A percentile compares a stretch with the other conserved stretches of the same genome.
Evolutionary conservation across 306 rosid species (phyloP).

Genomic region (Pueraria montana): DNA sequence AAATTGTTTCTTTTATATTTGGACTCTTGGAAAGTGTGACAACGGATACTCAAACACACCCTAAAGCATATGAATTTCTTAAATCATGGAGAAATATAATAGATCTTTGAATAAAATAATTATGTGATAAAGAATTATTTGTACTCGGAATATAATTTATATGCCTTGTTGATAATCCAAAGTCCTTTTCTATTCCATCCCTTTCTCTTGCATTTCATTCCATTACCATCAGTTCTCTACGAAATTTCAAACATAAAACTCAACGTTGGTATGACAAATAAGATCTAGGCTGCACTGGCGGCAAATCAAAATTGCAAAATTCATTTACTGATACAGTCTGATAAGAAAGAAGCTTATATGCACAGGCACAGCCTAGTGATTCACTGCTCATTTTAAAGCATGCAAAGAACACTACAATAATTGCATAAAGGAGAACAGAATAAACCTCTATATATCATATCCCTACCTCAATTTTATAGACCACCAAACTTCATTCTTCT

Average conservation of each 20-base stretch:
- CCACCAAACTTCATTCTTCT: conserved; percentile 24
- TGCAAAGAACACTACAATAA: conserved; percentile 28
- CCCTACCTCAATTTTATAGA: conserved; percentile 42
- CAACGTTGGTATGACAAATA: background rate
- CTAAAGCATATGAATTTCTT: background rate
- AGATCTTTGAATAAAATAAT: background rate
- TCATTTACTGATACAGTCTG: conserved; percentile 16
- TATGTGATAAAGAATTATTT: background rate
- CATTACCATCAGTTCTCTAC: background rate
- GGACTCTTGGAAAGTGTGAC: no score
- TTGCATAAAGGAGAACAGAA: conserved; percentile 35
- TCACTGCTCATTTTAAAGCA: background rate
- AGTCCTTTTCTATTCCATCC: background rate
- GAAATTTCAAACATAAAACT: background rate
- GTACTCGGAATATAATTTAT: background rate
- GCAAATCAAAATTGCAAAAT: conserved; percentile 36
- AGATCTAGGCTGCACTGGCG: conserved; percentile 4
- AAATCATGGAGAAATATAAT: background rate
- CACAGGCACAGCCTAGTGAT: conserved; percentile 26
- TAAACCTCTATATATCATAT: conserved; percentile 25
- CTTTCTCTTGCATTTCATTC: background rate
- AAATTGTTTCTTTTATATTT: no score
- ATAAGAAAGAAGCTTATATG: conserved; percentile 34
- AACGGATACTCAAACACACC: no score
- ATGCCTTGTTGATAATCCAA: background rate